These are phyloP conservation scores for Fusarium stilboides DNA, from an alignment of 2,329 filamentous ascomycete genomes.

Conservation along the genomic window DNA sequence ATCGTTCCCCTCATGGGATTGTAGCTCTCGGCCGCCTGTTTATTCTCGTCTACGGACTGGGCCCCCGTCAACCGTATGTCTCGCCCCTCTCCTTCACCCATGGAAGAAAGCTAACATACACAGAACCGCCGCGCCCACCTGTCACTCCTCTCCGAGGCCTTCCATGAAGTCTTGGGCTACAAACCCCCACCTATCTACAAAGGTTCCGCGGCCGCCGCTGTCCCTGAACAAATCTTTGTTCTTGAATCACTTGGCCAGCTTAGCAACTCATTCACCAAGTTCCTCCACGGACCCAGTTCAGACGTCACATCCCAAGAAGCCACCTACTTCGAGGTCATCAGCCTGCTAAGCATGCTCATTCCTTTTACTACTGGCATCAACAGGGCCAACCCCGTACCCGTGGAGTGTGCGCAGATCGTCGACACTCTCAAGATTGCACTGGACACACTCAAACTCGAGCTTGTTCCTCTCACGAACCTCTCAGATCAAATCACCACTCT, in stretches of 20 bases:
- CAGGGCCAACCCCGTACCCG: slow-evolving; percentile 42
- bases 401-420: slow-evolving; percentile 49
- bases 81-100: no score
- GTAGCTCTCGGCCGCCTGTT: slow-evolving; percentile 56
- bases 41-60: slow-evolving; percentile 65
- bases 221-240: slow-evolving; percentile 62
- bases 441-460: slow-evolving; percentile 35
- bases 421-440: slow-evolving; percentile 37
- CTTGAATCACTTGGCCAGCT: slow-evolving; percentile 60
- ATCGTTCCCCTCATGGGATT: slow-evolving; percentile 65
- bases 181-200: slow-evolving; percentile 68
- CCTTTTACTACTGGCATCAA: slow-evolving; percentile 49
- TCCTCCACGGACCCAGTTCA: slow-evolving; percentile 53
- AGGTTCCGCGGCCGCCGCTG: slow-evolving; percentile 56
- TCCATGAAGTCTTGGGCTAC: slow-evolving; percentile 65
- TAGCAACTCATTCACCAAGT: slow-evolving; percentile 59
- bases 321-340: slow-evolving; percentile 61
- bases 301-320: slow-evolving; percentile 61
- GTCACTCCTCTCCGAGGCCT: slow-evolving; percentile 65
- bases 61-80: slow-evolving; percentile 65
- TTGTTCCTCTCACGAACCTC: slow-evolving; percentile 30
- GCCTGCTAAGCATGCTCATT: slow-evolving; percentile 58
- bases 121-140: slow-evolving; percentile 67
- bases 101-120: slow-evolving; percentile 25
- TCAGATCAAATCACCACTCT: slow-evolving; percentile 47